Evolutionary conservation across 1,284 basidiomycete genomes (phyloP).

Genomic region (Sporisorium graminicola): DNA sequence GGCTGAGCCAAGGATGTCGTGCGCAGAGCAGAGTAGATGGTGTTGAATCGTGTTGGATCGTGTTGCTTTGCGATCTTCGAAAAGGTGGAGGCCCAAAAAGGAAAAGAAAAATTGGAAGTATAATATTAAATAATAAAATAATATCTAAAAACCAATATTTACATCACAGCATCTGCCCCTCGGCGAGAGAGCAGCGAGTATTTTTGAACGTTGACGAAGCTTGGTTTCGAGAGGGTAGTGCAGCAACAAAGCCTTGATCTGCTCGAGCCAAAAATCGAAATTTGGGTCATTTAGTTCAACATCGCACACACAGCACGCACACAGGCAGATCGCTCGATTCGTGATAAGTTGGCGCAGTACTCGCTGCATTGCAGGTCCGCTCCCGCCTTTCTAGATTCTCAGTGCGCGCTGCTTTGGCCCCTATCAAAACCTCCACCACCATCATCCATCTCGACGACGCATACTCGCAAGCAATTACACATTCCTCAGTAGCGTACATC

Average conservation of each 20-base stretch:
- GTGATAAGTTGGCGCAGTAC: background rate
- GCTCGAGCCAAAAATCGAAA: background rate
- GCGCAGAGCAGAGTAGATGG: background rate
- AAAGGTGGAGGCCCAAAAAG: constrained; percentile 20
- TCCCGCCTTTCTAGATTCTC: background rate
- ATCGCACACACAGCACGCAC: background rate
- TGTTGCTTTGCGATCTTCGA: background rate
- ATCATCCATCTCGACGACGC: constrained; percentile 8
- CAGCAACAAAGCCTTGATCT: background rate
- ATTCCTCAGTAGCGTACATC: background rate
- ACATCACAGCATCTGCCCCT: background rate
- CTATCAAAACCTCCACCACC: constrained; percentile 27
- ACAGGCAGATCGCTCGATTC: background rate
- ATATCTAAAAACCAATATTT: too few species aligned
- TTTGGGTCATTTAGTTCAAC: background rate
- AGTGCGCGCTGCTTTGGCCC: constrained; percentile 3
- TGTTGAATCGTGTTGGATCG: constrained; percentile 8
- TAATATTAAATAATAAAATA: too few species aligned
- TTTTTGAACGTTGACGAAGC: background rate
- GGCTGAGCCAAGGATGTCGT: background rate
- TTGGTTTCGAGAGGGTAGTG: background rate
- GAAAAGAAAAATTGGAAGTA: background rate
- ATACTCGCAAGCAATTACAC: background rate
- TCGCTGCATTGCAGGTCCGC: too few species aligned
- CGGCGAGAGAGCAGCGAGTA: background rate